Evolutionary conservation across 306 rosid genomes (phyloP).

Genomic region (Glycine tomentella): DNA sequence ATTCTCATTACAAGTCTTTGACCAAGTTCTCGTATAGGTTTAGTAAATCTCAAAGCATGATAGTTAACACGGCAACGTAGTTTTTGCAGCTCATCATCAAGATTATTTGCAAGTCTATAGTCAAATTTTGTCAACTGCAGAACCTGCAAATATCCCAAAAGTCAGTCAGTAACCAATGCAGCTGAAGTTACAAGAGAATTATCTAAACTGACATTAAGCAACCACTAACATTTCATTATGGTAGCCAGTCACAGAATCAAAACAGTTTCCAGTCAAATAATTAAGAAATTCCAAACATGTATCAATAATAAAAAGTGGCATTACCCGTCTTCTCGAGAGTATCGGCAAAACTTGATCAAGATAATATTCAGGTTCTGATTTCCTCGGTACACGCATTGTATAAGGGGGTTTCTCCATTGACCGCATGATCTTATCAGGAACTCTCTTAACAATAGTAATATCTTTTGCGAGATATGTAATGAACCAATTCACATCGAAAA

Average conservation of each 20-base stretch:
- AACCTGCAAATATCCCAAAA: conserved; percentile 65
- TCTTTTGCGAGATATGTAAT: conserved; percentile 88
- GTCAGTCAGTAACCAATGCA: background rate
- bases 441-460: conserved; percentile 84
- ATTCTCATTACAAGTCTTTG: conserved; percentile 77
- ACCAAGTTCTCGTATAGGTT: conserved; percentile 85
- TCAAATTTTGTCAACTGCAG: conserved; percentile 96
- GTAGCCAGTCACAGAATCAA: conserved; percentile 20
- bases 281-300: conserved; percentile 14
- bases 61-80: conserved; percentile 96
- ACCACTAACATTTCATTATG: conserved; percentile 12
- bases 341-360: conserved; percentile 95
- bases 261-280: conserved; percentile 3
- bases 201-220: conserved; percentile 13
- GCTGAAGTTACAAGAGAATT: background rate
- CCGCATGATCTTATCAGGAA: conserved; percentile 91
- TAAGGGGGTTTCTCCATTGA: conserved; percentile 99
- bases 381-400: conserved; percentile 99
- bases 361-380: conserved; percentile 96
- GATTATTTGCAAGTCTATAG: conserved; percentile 89
- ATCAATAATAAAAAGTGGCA: background rate
- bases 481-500: conserved; percentile 93
- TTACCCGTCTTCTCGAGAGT: conserved; percentile 88
- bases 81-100: conserved; percentile 87
- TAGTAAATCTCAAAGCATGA: conserved; percentile 88